Evolutionary conservation across 495 filamentous ascomycete genomes (phyloP), one percentile per base, ranked within the genome.

Genomic region (Penicillium herquei): DNA sequence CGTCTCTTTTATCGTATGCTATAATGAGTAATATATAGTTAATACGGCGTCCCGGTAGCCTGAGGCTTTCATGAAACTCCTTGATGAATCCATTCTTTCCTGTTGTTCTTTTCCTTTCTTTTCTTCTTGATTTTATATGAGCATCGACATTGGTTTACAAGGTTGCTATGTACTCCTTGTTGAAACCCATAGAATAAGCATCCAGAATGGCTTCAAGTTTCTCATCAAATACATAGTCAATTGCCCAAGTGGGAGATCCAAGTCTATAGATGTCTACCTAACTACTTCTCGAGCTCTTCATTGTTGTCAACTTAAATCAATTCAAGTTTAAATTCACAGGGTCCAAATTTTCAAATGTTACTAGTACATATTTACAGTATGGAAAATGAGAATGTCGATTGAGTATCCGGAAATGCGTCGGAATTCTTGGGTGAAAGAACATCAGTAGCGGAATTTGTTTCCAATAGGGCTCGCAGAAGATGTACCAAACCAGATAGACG

Each of bases 21-120:
- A 68, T 64, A 66, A 68, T 61, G 65, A 68, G 67, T 71, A 71
- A 73, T 75, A 72, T 71, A 73, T 67, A 69, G 70, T 72, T 73
- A 75, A 74, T 75, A 69, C 65, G 73, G 73, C 73, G 73, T 78
- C 67, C 65, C 64, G 65, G 68, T 66, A 72, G 52, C 39, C 52
- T 60, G 64, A 66, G 62, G 49, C 58, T 60, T 61, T 50, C 39
- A 18, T 63, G 52, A 47, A 51, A 57, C 41, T 58, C 64, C 55
- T 71, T 71, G 70, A 70, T 63, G 61, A 59, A 62, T 66, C 57
- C 52, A 62, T 60, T 63, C 56, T 51, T 52, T 56, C 45, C 44
- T 59, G 55, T 62, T 59, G 33, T 61, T 49, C 55, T 55, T 52
- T 37, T 57, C 53, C 37, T 49, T 31, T 39, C 40, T 43, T 52